phyloP scores from a whole-genome alignment of 2,329 filamentous ascomycete species.

The Xylaria sp. region DNA sequence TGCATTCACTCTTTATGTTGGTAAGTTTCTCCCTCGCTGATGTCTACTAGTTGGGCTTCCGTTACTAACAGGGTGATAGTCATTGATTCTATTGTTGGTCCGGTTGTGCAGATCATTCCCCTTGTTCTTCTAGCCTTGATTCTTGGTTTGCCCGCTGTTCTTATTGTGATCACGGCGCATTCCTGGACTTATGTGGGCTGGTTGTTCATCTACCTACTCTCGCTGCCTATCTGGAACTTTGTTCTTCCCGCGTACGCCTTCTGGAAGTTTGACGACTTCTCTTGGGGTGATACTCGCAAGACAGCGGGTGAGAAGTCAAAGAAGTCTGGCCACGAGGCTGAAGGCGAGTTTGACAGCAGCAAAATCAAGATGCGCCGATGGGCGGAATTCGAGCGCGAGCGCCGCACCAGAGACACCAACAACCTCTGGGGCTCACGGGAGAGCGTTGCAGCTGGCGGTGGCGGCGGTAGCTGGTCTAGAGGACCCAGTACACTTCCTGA shows the following conservation, averaged over 20 bases:
- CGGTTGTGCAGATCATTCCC: slow-evolving; percentile 78
- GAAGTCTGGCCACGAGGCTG: slow-evolving; percentile 78
- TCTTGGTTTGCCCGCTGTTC: slow-evolving; percentile 82
- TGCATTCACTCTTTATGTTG: slow-evolving; percentile 92
- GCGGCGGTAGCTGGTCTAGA: slow-evolving; percentile 42
- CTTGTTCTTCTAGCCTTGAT: slow-evolving; percentile 85
- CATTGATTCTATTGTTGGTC: slow-evolving; percentile 75
- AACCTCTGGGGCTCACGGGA: slow-evolving; percentile 51
- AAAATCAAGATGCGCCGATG: slow-evolving; percentile 99
- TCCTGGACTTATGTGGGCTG: slow-evolving; percentile 86
- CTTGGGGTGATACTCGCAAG: slow-evolving; percentile 96
- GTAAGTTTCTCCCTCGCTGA: slow-evolving; percentile 48
- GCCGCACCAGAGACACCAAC: slow-evolving; percentile 39
- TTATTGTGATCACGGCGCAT: slow-evolving; percentile 91
- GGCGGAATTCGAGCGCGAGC: slow-evolving; percentile 84
- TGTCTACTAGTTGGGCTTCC: neutral
- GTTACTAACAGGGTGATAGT: slow-evolving; percentile 47
- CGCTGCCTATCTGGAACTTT: slow-evolving; percentile 96
- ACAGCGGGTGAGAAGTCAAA: slow-evolving; percentile 85
- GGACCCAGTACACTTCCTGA: slow-evolving; percentile 29
- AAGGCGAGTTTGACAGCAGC: slow-evolving; percentile 95
- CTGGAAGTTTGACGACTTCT: slow-evolving; percentile 99
- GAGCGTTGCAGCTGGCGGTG: slow-evolving; percentile 42
- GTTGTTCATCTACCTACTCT: slow-evolving; percentile 95
- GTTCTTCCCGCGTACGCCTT: slow-evolving; percentile 89